Evolutionary conservation across 768 basidiomycete species (phyloP).

Genomic region (Lactarius indigo): DNA sequence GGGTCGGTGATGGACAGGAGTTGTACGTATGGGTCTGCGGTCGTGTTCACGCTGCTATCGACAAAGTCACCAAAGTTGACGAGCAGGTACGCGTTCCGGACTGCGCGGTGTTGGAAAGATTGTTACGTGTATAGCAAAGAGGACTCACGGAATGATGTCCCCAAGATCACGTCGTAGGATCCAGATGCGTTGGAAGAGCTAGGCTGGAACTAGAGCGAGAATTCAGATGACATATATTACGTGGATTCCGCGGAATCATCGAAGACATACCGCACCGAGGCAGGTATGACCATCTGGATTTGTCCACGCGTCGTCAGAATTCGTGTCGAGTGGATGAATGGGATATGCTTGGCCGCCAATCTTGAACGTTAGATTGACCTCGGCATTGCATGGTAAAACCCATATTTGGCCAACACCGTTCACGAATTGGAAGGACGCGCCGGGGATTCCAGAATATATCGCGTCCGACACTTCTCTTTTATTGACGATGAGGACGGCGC

Average conservation of each 20-base stretch:
- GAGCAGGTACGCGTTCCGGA: conserved; percentile 38
- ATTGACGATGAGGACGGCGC: not conserved
- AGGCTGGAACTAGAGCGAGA: conserved; percentile 33
- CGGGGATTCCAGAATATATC: conserved; percentile 36
- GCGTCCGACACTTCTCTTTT: conserved; percentile 31
- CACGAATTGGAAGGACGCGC: conserved; percentile 29
- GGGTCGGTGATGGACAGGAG: conserved; percentile 56
- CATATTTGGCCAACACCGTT: conserved; percentile 29
- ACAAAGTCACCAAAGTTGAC: conserved; percentile 36
- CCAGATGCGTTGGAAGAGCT: conserved; percentile 25
- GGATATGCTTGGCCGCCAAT: conserved; percentile 34
- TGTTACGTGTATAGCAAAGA: not conserved
- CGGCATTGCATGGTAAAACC: conserved; percentile 34
- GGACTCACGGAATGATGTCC: conserved; percentile 37
- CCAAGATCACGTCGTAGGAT: conserved; percentile 35
- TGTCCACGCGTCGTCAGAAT: conserved; percentile 26
- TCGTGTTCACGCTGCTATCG: conserved; percentile 32
- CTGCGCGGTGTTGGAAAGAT: conserved; percentile 20
- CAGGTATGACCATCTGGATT: conserved; percentile 32
- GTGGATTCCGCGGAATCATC: not conserved
- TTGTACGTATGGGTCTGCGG: conserved; percentile 62
- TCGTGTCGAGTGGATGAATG: conserved; percentile 37
- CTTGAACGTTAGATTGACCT: conserved; percentile 36
- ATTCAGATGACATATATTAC: not conserved
- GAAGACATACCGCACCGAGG: conserved; percentile 31